These are phyloP conservation scores for Yarrowia deformans DNA, from an alignment of 805 yeast species.

Conservation along the genomic window DNA sequence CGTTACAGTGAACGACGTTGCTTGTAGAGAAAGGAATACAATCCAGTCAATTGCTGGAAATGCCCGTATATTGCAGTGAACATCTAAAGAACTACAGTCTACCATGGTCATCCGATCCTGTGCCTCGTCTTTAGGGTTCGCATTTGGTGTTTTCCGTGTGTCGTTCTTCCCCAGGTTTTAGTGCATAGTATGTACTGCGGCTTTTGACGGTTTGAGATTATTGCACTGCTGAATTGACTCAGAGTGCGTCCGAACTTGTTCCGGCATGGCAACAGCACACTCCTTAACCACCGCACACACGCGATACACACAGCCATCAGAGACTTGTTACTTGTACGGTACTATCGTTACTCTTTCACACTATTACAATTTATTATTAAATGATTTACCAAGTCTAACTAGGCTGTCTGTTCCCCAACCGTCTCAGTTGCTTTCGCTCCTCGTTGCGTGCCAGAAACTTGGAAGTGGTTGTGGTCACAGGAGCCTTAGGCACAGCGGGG, in stretches of 20 bases:
- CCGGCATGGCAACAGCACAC: background rate
- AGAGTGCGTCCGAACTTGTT: constrained; percentile 15
- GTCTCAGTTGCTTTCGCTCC: constrained; percentile 35
- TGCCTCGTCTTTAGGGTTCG: no score
- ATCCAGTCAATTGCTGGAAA: no score
- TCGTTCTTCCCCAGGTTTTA: constrained; percentile 9
- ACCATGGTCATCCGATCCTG: no score
- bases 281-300: background rate
- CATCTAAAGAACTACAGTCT: no score
- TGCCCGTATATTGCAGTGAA: no score
- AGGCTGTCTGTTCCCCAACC: constrained; percentile 35
- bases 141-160: no score
- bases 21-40: background rate
- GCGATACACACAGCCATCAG: background rate
- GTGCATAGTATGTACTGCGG: constrained; percentile 11
- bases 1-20: background rate
- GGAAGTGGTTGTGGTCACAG: constrained; percentile 37
- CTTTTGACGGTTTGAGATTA: constrained; percentile 24
- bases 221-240: background rate
- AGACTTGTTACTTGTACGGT: no score
- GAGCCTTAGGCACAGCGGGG: constrained; percentile 33
- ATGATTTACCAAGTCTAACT: constrained; percentile 18
- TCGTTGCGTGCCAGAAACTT: constrained; percentile 37
- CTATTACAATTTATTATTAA: constrained; percentile 28
- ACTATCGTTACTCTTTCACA: background rate